phyloP scores from a whole-genome alignment of 495 filamentous ascomycete genomes.

The Trichoderma erinaceum region DNA sequence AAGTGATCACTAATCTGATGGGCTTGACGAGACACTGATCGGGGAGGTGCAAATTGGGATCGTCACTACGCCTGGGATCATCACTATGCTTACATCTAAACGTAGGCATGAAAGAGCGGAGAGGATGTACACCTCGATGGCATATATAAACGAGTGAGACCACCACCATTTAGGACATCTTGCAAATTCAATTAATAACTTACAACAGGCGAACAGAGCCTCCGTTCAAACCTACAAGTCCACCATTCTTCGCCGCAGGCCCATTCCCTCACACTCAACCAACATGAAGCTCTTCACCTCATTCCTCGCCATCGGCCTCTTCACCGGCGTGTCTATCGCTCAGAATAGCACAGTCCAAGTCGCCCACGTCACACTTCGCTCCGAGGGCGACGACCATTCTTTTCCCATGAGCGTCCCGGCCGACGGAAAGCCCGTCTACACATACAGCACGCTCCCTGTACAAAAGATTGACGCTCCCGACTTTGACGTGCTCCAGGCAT shows the following conservation, averaged over 20 bases:
- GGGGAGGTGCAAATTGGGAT: background rate
- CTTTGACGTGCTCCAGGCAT: conserved; percentile 9
- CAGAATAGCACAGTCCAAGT: background rate
- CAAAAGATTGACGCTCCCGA: conserved; percentile 3
- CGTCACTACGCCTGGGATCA: background rate
- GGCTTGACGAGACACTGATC: background rate
- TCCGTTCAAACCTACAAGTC: background rate
- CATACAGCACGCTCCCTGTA: background rate
- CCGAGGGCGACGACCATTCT: conserved; percentile 2
- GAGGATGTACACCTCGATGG: background rate
- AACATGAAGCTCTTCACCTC: conserved; percentile 8
- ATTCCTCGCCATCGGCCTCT: background rate
- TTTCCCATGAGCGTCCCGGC: background rate
- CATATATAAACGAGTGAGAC: background rate
- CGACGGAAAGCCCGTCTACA: conserved; percentile 1
- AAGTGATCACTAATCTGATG: background rate
- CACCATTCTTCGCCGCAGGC: background rate
- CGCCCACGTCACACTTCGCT: conserved; percentile 11
- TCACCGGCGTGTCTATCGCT: background rate
- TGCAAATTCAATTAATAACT: background rate
- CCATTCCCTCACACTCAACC: background rate
- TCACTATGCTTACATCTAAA: background rate
- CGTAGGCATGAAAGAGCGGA: background rate
- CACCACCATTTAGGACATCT: background rate
- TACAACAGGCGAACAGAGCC: background rate